Evolutionary conservation across 768 basidiomycete genomes (phyloP), one percentile per base, ranked within the genome.

Genomic region (Boletus vermiculosoides): DNA sequence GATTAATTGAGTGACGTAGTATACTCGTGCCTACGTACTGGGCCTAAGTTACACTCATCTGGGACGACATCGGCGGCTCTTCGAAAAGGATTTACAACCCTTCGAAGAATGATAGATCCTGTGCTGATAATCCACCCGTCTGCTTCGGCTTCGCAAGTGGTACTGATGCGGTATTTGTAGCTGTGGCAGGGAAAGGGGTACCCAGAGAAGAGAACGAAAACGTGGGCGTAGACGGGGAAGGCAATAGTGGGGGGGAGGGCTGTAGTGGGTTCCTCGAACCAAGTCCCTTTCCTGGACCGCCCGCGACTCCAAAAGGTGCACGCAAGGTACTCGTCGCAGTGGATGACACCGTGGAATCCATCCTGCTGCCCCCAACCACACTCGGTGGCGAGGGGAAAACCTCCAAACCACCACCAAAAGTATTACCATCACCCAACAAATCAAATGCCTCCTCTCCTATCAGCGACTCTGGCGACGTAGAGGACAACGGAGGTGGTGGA

Each of bases 91-190:
- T 37, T 70, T 69, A 90, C 33, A 88, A 65, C 36, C 89, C 87
- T 72, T 94, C 92, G 68, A 94, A 94, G 71, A 94, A 94, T 18
- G 87, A 90, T 50, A 93, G 69, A 78, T 93, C 92, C 72, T 91
- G 88, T 3, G 90, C 91, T 4, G 87, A 88, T 49, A 93, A 70
- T 5, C 86, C 87, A 13, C 84, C 83, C n/a, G 64, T 71, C 66
- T 61, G 62, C 52, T 47, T 66, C 45, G 70, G 59, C 47, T 69
- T 60, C 25, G 54, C 34, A 15, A 58, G 23, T 25, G 62, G 61
- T 20, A 57, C 54, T 37, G 52, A 22, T n/a, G 45, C 42, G 4
- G 45, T 1, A 34, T 63, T 55, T 6, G 66, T 45, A 16, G 63
- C 25, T 8, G 64, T 37, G 25, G 55, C 50, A 42, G 64, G 63